Conservation (phyloP, 495 filamentous ascomycete genomes). For the Hapsidospora chrysogenum region DNA sequence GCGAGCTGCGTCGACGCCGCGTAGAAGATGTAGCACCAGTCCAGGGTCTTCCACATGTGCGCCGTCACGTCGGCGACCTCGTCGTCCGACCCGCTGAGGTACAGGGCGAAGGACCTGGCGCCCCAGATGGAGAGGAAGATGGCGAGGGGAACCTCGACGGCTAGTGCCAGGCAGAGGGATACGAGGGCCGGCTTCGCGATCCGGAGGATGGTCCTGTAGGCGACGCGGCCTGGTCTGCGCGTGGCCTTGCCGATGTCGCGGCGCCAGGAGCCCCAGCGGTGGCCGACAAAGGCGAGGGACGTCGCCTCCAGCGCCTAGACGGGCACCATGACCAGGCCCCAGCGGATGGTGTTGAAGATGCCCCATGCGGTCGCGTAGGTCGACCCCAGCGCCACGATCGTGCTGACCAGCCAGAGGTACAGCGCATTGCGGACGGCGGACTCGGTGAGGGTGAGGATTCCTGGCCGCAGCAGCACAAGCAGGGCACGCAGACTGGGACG, state of each 20-base stretch:
- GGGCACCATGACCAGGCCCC: slow-evolving; percentile 64
- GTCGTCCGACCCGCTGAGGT: slow-evolving; percentile 30
- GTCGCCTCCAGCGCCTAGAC: slow-evolving; percentile 52
- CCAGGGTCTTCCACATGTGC: slow-evolving; percentile 55
- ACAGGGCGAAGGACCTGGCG: slow-evolving; percentile 40
- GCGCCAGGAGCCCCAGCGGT: slow-evolving; percentile 48
- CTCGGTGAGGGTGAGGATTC: slow-evolving; percentile 41
- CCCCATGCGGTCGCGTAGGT: slow-evolving; percentile 62
- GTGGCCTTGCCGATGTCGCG: slow-evolving; percentile 16
- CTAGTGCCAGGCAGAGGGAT: slow-evolving; percentile 32
- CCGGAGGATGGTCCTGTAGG: slow-evolving; percentile 16
- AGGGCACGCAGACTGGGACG: slow-evolving; percentile 27
- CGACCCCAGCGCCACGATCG: slow-evolving; percentile 41
- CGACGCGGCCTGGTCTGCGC: slow-evolving; percentile 18
- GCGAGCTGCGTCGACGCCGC: slow-evolving; percentile 47
- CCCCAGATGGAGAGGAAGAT: slow-evolving; percentile 45
- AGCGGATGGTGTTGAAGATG: slow-evolving; percentile 62
- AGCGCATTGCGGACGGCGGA: slow-evolving; percentile 51
- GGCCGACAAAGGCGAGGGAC: slow-evolving; percentile 47
- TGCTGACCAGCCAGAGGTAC: slow-evolving; percentile 56
- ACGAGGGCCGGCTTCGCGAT: slow-evolving; percentile 38
- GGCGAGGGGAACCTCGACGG: slow-evolving; percentile 44
- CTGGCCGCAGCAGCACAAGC: slow-evolving; percentile 34
- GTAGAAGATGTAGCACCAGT: slow-evolving; percentile 69
- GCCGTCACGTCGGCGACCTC: slow-evolving; percentile 42